Percentiles rank a stretch among this genome's conserved stretches.
Conservation (phyloP, 768 basidiomycete genomes). For the Candolleomyces efflorescens region DNA sequence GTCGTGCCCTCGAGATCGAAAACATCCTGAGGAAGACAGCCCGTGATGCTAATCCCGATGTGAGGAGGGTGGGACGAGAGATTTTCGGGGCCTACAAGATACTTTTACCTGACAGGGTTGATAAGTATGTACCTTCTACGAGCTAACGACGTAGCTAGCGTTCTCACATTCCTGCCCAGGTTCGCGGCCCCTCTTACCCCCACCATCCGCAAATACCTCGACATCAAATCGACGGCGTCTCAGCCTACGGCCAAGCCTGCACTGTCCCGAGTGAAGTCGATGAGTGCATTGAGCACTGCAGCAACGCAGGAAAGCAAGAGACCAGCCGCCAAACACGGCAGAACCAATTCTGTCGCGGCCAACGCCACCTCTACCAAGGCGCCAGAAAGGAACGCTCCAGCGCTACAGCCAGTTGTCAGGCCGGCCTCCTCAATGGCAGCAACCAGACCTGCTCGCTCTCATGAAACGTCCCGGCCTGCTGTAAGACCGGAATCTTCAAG, state of each 20-base stretch:
- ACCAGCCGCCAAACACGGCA: not conserved
- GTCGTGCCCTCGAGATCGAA: slow-evolving; percentile 63
- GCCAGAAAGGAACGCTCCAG: not conserved
- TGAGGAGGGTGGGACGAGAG: slow-evolving; percentile 63
- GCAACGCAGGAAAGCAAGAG: not conserved
- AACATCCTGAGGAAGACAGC: slow-evolving; percentile 61
- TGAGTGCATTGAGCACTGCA: slow-evolving; percentile 11
- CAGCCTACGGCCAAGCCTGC: slow-evolving; percentile 3
- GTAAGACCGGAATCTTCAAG: not conserved
- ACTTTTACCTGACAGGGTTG: slow-evolving; percentile 63
- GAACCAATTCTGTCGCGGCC: slow-evolving; percentile 1
- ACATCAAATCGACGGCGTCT: slow-evolving; percentile 33
- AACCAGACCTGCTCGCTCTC: not conserved
- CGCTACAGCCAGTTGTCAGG: not conserved
- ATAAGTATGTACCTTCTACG: slow-evolving; percentile 40
- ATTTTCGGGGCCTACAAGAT: slow-evolving; percentile 75
- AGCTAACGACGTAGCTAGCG: not conserved
- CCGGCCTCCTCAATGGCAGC: not conserved
- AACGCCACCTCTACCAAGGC: too few species aligned
- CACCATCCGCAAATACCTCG: slow-evolving; percentile 71
- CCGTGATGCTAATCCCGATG: slow-evolving; percentile 71
- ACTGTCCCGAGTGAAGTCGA: slow-evolving; percentile 14
- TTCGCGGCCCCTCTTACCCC: slow-evolving; percentile 74
- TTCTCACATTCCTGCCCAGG: slow-evolving; percentile 29
- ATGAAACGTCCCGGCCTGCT: not conserved